Base-by-base conservation (phyloP, 495 filamentous ascomycete species). In the Tuber indicum region DNA sequence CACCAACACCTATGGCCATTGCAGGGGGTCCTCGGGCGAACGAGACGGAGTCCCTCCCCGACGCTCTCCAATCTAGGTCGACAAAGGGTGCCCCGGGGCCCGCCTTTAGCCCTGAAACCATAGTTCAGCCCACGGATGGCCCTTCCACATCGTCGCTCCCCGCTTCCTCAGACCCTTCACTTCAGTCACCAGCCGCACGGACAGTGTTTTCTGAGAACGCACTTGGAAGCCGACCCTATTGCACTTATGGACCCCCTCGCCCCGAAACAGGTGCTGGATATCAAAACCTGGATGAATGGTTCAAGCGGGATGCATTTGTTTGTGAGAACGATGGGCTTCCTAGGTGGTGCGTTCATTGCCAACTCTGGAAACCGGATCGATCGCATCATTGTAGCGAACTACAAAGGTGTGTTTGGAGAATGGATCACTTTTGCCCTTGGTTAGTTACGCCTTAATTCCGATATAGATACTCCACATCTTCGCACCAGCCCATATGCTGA, bases 391-490 rank as follows among this genome's bases (percentile, higher is more conserved):
- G 91, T 83, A 90, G 91, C 66, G 92, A 96, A 80, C 85, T 94
- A 19, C 90, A 90, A 70, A 87, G 94, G 46, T 98, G 94, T 84
- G 91, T 95, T 44, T 86, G 86, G 45, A 95, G 93, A 80, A 95
- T 97, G 92, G 94, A 98, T 79, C 94, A 98, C 83, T 97, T 93
- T 81, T 98, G 94, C 84, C 94, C 94, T 1, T 98, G 94, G 91
- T 91, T 86, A 78, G 85, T 84, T 32, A 49, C 41, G 41, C 21
- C n/a, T 21, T 23, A 4, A 43, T 75, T 70, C 62, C 41, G 44
- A 47, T 66, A 66, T 19, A 36, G 58, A 8, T 66, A 0, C 14
- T 12, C 43, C 46, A 32, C n/a, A 71, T 71, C 14, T 66, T 36
- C 32, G 58, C 26, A 16, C 16, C 2, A n/a, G 16, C 47, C 26